Base-by-base conservation (phyloP, 148 eudicot species). In the Rhododendron kiyosumense region DNA sequence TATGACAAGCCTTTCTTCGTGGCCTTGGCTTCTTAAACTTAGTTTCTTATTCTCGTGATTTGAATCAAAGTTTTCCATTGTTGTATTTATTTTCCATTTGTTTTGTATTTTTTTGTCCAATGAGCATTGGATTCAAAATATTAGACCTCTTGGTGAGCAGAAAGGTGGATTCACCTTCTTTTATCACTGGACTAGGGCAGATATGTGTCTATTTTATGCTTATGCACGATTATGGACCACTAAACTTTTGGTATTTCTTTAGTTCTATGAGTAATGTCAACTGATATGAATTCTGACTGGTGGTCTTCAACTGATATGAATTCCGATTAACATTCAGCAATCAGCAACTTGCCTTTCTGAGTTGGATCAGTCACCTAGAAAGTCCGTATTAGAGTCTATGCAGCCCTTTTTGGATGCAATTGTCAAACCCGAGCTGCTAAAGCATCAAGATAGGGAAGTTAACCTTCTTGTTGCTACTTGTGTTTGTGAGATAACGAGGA, bases 401-500 rank as follows among this genome's bases (percentile, higher is more conserved):
- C 93, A 94, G 86, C 92, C 98, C 74, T 92, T 97, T 84, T 78
- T 94, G 80, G 91, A 90, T 83, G 98, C 96, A 41, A 92, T 97
- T 84, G 98, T 92, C 79, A 91, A 93, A 91, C 95, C 98, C 24
- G 96, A 94, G 86, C 84, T 94, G 84, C 86, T 97, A 73, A 94
- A 95, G 87, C 99, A 97, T 91, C 98, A 91, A 83, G 98, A 95
- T 83, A 92, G 93, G 87, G 95, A 95, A 85, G 94, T 95, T 73
- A 94, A 92, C 86, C 95, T 97, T 85, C 90, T 93, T 84, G 93
- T 97, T 84, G 99, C 98, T 49, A 90, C 98, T 26, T 95, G 98
- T 86, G 91, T 94, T 78, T 97, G 99, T 89, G 99, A 97, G 91
- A 94, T 95, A 83, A 95, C 98, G 80, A 90, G 99, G 88, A 95